These are phyloP conservation scores for Venturia aucupariae DNA, from an alignment of 2,329 filamentous ascomycete species.

Conservation along the genomic window DNA sequence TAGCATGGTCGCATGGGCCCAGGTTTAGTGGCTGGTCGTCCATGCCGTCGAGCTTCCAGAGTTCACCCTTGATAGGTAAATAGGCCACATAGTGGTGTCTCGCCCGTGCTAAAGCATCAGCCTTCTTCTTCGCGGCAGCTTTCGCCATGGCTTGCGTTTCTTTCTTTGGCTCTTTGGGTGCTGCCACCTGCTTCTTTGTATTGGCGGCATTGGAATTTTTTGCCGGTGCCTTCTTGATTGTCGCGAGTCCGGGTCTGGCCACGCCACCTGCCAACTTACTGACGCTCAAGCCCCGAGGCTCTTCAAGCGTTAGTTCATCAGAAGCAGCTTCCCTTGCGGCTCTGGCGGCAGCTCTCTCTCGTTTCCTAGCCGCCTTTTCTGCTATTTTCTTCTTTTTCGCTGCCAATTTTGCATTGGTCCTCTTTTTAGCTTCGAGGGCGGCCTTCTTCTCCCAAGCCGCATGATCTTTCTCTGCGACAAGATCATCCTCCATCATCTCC, in stretches of 20 bases:
- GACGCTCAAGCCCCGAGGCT: too few species aligned
- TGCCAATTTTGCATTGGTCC: conserved; percentile 17
- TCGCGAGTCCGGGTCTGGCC: not conserved
- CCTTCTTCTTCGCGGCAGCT: conserved; percentile 30
- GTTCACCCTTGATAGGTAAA: conserved; percentile 60
- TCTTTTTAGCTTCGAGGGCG: conserved; percentile 27
- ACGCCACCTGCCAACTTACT: not conserved
- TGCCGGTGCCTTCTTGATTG: not conserved
- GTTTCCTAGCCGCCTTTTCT: conserved; percentile 19
- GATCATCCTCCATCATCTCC: conserved; percentile 67
- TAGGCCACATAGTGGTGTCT: conserved; percentile 84
- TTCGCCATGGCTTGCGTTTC: conserved; percentile 5
- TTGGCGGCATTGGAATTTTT: conserved; percentile 3
- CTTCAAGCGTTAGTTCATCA: not conserved
- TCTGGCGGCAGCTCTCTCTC: conserved; percentile 21
- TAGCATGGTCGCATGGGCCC: conserved; percentile 35
- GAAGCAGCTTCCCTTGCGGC: conserved; percentile 11
- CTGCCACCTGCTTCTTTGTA: not conserved
- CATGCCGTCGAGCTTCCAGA: conserved; percentile 88
- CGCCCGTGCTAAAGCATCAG: conserved; percentile 32
- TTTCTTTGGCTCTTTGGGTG: not conserved
- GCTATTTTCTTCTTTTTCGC: conserved; percentile 19
- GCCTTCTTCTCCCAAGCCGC: conserved; percentile 46
- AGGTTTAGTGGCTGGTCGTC: conserved; percentile 60
- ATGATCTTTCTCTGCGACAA: conserved; percentile 57